These are phyloP conservation scores for Phaseolus lunatus DNA, from an alignment of 306 rosid species.

Conservation along the genomic window DNA sequence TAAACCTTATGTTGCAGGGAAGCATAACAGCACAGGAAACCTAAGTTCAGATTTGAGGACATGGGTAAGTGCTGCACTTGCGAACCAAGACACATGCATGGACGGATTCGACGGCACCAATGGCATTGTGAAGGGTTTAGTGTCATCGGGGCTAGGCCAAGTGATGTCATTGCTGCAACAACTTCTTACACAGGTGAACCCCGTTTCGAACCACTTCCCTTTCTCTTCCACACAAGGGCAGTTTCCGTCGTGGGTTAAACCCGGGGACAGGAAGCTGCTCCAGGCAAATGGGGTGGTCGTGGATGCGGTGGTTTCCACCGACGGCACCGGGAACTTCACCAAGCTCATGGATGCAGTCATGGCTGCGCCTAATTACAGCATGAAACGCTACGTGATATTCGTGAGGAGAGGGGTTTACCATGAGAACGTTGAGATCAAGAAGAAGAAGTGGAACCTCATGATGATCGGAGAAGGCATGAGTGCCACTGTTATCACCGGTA, in stretches of 20 bases:
- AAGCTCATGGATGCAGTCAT: conserved; percentile 71
- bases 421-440: conserved; percentile 92
- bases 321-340: conserved; percentile 77
- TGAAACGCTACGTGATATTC: conserved; percentile 69
- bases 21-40: conserved; percentile 77
- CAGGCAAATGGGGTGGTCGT: conserved; percentile 49
- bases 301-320: conserved; percentile 64
- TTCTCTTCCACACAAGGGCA: neutral
- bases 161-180: conserved; percentile 57
- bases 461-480: conserved; percentile 87
- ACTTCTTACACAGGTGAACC: conserved; percentile 69
- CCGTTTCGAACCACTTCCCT: conserved; percentile 27
- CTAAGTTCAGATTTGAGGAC: conserved; percentile 77
- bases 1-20: conserved; percentile 50
- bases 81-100: conserved; percentile 83
- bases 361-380: conserved; percentile 73
- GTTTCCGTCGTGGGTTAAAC: conserved; percentile 70
- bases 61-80: conserved; percentile 84
- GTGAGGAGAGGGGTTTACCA: conserved; percentile 71
- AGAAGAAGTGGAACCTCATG: conserved; percentile 93
- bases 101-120: conserved; percentile 88
- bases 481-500: conserved; percentile 69
- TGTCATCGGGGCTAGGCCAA: conserved; percentile 60
- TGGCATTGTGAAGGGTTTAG: conserved; percentile 61
- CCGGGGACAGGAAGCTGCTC: conserved; percentile 62